phyloP scores from a whole-genome alignment of 306 rosid species.

The Vigna radiata region DNA sequence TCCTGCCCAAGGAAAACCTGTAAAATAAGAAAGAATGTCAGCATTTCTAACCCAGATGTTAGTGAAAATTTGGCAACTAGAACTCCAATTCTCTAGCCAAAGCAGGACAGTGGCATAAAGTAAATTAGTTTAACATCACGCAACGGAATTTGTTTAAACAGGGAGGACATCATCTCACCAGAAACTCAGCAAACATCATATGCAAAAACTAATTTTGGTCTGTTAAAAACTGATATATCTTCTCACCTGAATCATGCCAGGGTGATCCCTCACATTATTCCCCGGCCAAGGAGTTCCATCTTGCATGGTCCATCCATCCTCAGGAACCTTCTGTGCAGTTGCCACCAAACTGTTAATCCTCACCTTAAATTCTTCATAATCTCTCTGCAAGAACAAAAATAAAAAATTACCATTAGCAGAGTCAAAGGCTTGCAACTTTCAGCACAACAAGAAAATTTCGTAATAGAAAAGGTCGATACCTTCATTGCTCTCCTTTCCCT shows the following conservation, averaged over 20 bases:
- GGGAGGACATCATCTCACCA: not conserved
- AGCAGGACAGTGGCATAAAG: conserved; percentile 16
- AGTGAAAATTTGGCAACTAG: conserved; percentile 8
- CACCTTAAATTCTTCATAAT: conserved; percentile 94
- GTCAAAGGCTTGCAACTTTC: conserved; percentile 19
- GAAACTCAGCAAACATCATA: not conserved
- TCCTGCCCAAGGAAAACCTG: conserved; percentile 92
- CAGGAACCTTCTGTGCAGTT: conserved; percentile 92
- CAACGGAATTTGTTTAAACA: not conserved
- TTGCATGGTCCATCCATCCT: conserved; percentile 99
- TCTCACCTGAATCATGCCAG: conserved; percentile 99
- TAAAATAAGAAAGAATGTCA: not conserved
- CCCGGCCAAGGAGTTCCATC: conserved; percentile 99
- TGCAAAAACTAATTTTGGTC: conserved; percentile 1
- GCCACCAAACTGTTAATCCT: conserved; percentile 85
- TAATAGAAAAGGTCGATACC: conserved; percentile 51
- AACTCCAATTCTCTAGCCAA: conserved; percentile 12
- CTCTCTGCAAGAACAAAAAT: conserved; percentile 65
- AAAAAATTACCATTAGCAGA: not conserved
- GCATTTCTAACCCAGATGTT: conserved; percentile 12
- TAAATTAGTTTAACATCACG: not conserved
- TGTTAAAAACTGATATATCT: conserved; percentile 28
- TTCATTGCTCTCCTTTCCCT: conserved; percentile 98
- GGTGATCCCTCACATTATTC: conserved; percentile 94
- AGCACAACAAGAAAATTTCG: not conserved